These are phyloP conservation scores for Adansonia digitata DNA, from an alignment of 345 rosid genomes.

Conservation along the genomic window DNA sequence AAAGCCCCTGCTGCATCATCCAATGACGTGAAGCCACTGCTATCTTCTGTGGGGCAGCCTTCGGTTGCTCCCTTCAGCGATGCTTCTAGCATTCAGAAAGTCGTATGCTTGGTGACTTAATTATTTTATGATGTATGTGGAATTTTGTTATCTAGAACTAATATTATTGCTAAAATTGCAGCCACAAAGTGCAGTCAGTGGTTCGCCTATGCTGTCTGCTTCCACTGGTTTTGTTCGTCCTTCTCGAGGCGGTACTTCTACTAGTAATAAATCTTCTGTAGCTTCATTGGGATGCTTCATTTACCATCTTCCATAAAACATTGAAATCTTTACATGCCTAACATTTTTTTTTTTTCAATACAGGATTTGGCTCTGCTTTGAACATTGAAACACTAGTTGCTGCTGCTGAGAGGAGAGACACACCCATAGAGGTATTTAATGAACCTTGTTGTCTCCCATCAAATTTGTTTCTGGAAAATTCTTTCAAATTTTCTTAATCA, in stretches of 20 bases:
- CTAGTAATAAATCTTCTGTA: slow-evolving; percentile 46
- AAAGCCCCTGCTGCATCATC: slow-evolving; percentile 33
- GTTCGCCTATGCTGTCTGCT: slow-evolving; percentile 43
- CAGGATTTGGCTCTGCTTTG: slow-evolving; percentile 97
- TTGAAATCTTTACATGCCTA: slow-evolving; percentile 2
- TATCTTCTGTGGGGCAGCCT: slow-evolving; percentile 37
- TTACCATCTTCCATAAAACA: slow-evolving; percentile 6
- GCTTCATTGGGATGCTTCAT: background rate
- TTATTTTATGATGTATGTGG: background rate
- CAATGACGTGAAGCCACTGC: slow-evolving; percentile 40
- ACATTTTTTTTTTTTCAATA: background rate
- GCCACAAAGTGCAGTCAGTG: slow-evolving; percentile 40
- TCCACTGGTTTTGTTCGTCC: slow-evolving; percentile 62
- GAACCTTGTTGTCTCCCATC: background rate
- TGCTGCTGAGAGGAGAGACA: slow-evolving; percentile 93
- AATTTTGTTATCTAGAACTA: background rate
- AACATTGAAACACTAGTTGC: slow-evolving; percentile 94
- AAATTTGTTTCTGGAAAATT: background rate
- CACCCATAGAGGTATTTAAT: slow-evolving; percentile 70
- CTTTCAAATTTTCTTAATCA: background rate
- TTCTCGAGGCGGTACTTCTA: slow-evolving; percentile 60
- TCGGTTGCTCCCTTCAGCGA: slow-evolving; percentile 39
- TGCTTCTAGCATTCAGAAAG: slow-evolving; percentile 56
- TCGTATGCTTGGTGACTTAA: slow-evolving; percentile 33
- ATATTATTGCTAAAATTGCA: slow-evolving; percentile 11